Evolutionary conservation across 768 basidiomycete genomes (phyloP).

Genomic region (Coprinellus aureogranulatus): DNA sequence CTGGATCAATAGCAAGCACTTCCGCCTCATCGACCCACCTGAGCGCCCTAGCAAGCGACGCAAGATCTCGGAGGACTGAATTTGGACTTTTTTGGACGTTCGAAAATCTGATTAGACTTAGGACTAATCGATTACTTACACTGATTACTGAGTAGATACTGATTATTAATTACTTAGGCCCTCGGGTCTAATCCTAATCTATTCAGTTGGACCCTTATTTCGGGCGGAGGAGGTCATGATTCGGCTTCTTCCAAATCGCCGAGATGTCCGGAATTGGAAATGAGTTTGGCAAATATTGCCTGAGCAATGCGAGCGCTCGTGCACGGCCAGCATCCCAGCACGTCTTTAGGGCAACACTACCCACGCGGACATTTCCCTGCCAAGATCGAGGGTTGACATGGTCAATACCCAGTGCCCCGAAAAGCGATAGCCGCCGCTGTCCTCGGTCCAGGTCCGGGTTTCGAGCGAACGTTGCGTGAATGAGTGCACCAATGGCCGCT

Average conservation of each 20-base stretch:
- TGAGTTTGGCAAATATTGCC: neutral
- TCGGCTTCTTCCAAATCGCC: neutral
- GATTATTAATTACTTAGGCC: too few relatives aligned
- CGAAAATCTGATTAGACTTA: too few relatives aligned
- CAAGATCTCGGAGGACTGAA: too few relatives aligned
- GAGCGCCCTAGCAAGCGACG: too few relatives aligned
- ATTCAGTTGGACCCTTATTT: too few relatives aligned
- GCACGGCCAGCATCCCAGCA: neutral
- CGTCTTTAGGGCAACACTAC: neutral
- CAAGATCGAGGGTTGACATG: conserved; percentile 23
- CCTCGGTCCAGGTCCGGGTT: conserved; percentile 22
- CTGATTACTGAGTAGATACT: too few relatives aligned
- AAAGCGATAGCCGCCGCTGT: conserved; percentile 15
- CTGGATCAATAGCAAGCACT: conserved; percentile 20
- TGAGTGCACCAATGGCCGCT: conserved; percentile 12
- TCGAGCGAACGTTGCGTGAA: conserved; percentile 16
- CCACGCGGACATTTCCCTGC: conserved; percentile 9
- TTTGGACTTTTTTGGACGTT: too few relatives aligned
- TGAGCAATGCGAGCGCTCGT: neutral
- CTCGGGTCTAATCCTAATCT: too few relatives aligned
- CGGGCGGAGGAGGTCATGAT: neutral
- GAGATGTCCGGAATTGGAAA: neutral
- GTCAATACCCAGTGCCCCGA: conserved; percentile 17
- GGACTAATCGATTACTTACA: too few relatives aligned
- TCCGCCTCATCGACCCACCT: too few relatives aligned